Evolutionary conservation across 768 basidiomycete genomes (phyloP).

Genomic region (Fistulinella prunicolor): DNA sequence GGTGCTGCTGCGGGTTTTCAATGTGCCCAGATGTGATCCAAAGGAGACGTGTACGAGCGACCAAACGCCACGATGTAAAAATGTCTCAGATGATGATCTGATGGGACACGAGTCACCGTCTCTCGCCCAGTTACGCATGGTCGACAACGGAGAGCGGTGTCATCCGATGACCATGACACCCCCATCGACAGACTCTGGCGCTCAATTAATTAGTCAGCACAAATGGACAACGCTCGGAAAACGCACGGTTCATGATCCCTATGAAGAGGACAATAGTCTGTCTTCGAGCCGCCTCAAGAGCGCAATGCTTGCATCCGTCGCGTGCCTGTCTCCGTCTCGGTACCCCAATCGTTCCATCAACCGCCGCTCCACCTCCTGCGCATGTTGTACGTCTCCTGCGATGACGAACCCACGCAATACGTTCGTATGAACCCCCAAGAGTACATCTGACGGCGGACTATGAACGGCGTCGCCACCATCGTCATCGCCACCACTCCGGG

Average conservation of each 20-base stretch:
- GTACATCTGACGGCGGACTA: constrained; percentile 1
- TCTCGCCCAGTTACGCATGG: too few species aligned
- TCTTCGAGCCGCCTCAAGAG: constrained; percentile 22
- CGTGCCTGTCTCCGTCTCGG: constrained; percentile 17
- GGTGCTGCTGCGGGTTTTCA: too few species aligned
- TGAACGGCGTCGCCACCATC: too few species aligned
- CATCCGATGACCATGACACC: too few species aligned
- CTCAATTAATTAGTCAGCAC: too few species aligned
- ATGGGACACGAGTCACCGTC: neutral
- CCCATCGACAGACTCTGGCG: too few species aligned
- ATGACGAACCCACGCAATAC: constrained; percentile 39
- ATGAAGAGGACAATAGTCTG: too few species aligned
- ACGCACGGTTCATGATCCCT: too few species aligned
- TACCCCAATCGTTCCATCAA: constrained; percentile 23
- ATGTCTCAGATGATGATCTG: neutral
- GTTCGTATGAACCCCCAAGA: constrained; percentile 37
- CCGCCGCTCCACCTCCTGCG: constrained; percentile 31
- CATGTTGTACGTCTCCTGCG: constrained; percentile 26
- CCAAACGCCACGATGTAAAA: neutral
- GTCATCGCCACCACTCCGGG: neutral
- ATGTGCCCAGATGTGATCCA: too few species aligned
- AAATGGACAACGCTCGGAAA: too few species aligned
- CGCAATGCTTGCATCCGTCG: constrained; percentile 22
- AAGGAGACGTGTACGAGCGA: neutral
- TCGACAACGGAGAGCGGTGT: too few species aligned